phyloP scores from a whole-genome alignment of 352 stramenopile species.

The Globisporangium rhizosaccharum region DNA sequence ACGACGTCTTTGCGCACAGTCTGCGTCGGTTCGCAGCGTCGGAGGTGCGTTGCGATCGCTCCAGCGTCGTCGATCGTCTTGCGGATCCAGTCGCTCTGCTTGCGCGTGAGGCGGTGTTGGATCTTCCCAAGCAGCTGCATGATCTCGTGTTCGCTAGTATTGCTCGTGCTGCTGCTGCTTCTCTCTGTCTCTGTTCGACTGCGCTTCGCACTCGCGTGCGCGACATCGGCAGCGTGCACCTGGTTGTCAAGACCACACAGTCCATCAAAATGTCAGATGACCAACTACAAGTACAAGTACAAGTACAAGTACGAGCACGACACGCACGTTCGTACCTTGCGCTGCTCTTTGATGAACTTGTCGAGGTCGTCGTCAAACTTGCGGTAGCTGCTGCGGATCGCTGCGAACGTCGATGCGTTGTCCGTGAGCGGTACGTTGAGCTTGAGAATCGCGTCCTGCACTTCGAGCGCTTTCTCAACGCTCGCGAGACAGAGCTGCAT shows the following conservation, averaged over 20 bases:
- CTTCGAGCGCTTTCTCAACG: conserved; percentile 52
- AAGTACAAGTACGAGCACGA: background rate
- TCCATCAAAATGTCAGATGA: no score
- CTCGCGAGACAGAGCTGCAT: conserved; percentile 52
- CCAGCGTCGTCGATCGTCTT: conserved; percentile 54
- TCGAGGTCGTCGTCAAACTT: conserved; percentile 40
- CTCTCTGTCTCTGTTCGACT: conserved; percentile 15
- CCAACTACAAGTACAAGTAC: no score
- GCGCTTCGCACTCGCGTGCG: conserved; percentile 6
- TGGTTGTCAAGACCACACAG: no score
- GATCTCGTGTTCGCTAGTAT: conserved; percentile 22
- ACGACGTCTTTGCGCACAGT: conserved; percentile 48
- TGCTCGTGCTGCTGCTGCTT: background rate
- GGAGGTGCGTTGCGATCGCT: conserved; percentile 31
- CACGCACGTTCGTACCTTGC: conserved; percentile 17
- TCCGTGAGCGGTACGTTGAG: conserved; percentile 57
- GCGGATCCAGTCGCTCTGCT: conserved; percentile 55
- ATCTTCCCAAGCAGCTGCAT: conserved; percentile 45
- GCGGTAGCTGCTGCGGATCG: conserved; percentile 52
- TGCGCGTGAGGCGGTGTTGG: conserved; percentile 60
- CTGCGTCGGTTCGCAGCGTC: conserved; percentile 27
- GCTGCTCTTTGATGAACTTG: conserved; percentile 53
- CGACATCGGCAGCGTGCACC: conserved; percentile 1
- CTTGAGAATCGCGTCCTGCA: conserved; percentile 55
- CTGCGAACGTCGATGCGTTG: conserved; percentile 42